These are phyloP conservation scores for Chaetomiaceae sp. DNA, from an alignment of 2,329 filamentous ascomycete genomes.

Conservation along the genomic window DNA sequence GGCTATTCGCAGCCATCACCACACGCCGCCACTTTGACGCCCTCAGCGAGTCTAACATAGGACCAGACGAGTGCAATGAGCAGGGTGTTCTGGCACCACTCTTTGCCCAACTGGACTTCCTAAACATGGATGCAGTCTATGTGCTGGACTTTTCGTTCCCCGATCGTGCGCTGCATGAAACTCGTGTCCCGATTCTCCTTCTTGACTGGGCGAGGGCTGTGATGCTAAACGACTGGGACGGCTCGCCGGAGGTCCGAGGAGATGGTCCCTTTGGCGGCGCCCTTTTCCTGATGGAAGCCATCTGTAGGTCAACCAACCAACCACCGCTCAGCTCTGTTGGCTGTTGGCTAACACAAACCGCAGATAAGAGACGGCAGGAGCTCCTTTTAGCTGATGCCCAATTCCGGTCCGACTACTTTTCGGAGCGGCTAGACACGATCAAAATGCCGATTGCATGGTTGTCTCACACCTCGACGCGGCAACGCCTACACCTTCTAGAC, in stretches of 20 bases:
- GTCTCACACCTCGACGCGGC: constrained; percentile 55
- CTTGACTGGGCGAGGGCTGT: constrained; percentile 72
- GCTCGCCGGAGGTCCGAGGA: constrained; percentile 63
- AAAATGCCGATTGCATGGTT: constrained; percentile 71
- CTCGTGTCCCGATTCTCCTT: constrained; percentile 51
- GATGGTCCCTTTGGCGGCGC: constrained; percentile 73
- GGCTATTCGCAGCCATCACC: constrained; percentile 55
- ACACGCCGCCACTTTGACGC: constrained; percentile 49
- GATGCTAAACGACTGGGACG: constrained; percentile 77
- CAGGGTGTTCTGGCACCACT: constrained; percentile 46
- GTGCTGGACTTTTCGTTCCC: constrained; percentile 46
- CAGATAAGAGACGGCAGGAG: constrained; percentile 58
- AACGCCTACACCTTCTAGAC: constrained; percentile 69
- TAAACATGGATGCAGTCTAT: constrained; percentile 42
- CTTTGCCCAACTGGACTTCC: constrained; percentile 50
- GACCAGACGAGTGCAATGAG: constrained; percentile 31
- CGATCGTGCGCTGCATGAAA: constrained; percentile 54
- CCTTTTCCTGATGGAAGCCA: constrained; percentile 64
- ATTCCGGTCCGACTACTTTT: constrained; percentile 71
- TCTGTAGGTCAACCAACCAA: constrained; percentile 55
- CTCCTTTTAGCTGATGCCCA: constrained; percentile 63
- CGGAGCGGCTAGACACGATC: constrained; percentile 69
- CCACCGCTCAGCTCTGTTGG: not conserved
- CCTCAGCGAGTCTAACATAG: constrained; percentile 36
- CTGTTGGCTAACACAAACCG: constrained; percentile 1